Evolutionary conservation across 768 basidiomycete species (phyloP).

Genomic region (Trametes cinnabarina): DNA sequence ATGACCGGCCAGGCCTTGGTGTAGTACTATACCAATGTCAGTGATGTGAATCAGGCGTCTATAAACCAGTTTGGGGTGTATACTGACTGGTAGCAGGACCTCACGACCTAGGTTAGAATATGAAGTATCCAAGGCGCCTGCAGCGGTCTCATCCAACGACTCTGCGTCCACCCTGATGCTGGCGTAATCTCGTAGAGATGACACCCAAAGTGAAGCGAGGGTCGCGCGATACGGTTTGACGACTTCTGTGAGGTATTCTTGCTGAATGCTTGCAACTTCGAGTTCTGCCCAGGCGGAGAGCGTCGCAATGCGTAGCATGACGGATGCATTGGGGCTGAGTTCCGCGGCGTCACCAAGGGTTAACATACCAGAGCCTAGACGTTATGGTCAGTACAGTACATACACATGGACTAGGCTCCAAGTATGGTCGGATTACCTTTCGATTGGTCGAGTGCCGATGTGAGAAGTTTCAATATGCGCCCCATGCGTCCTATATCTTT

Average conservation of each 20-base stretch:
- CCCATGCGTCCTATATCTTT: conserved; percentile 92
- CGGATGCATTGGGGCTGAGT: conserved; percentile 89
- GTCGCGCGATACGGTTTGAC: conserved; percentile 75
- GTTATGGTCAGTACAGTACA: too few species aligned
- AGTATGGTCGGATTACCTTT: conserved; percentile 67
- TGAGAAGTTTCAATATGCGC: conserved; percentile 86
- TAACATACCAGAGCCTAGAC: conserved; percentile 73
- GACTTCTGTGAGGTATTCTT: conserved; percentile 75
- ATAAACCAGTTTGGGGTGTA: conserved; percentile 7
- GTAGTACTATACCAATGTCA: conserved; percentile 66
- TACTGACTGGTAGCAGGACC: conserved; percentile 80
- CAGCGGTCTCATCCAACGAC: conserved; percentile 70
- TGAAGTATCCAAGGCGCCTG: conserved; percentile 73
- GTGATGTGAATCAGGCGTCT: background rate
- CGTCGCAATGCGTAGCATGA: conserved; percentile 91
- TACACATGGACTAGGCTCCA: too few species aligned
- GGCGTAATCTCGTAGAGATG: conserved; percentile 88
- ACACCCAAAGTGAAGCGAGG: conserved; percentile 84
- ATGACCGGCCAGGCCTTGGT: conserved; percentile 77
- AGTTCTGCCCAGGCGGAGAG: conserved; percentile 96
- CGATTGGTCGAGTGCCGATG: conserved; percentile 83
- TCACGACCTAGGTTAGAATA: conserved; percentile 89
- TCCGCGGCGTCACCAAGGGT: conserved; percentile 85
- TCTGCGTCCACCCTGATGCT: conserved; percentile 88
- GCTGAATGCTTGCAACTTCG: conserved; percentile 70